A percentile compares a stretch with the other conserved stretches of the same genome.
These are phyloP conservation scores for Cyclotella distinguenda DNA, from an alignment of 108 stramenopile species.

Conservation along the genomic window DNA sequence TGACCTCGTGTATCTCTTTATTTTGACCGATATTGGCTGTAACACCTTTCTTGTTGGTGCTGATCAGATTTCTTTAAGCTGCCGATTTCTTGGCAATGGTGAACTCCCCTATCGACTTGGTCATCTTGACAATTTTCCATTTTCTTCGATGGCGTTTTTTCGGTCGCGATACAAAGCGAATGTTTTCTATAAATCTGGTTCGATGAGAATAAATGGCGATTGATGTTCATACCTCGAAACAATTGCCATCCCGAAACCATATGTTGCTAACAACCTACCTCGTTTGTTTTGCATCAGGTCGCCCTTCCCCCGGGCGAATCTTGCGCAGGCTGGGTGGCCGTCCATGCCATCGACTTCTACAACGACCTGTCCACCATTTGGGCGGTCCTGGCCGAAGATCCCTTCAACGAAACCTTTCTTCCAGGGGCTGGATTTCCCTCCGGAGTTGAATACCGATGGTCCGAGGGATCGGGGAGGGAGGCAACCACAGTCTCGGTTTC, in stretches of 20 bases:
- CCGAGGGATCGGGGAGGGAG: constrained; percentile 55
- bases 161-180: no score
- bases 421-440: constrained; percentile 91
- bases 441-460: constrained; percentile 89
- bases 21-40: no score
- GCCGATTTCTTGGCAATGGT: neutral
- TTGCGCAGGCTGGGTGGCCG: constrained; percentile 91
- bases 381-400: constrained; percentile 90
- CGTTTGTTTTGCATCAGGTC: no score
- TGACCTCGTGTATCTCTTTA: no score
- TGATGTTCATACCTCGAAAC: no score
- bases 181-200: no score
- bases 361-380: constrained; percentile 88
- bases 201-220: no score
- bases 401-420: constrained; percentile 78
- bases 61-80: neutral
- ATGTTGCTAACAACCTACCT: no score
- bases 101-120: neutral
- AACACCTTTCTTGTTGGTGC: no score
- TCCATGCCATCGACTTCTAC: constrained; percentile 92
- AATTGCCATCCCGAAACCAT: no score
- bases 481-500: constrained; percentile 68
- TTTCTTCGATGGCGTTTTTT: no score
- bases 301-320: constrained; percentile 87
- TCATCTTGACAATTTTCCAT: no score